Evolutionary conservation across 345 rosid species (phyloP), one percentile per base, ranked within the genome.

Genomic region (Pistacia atlantica): DNA sequence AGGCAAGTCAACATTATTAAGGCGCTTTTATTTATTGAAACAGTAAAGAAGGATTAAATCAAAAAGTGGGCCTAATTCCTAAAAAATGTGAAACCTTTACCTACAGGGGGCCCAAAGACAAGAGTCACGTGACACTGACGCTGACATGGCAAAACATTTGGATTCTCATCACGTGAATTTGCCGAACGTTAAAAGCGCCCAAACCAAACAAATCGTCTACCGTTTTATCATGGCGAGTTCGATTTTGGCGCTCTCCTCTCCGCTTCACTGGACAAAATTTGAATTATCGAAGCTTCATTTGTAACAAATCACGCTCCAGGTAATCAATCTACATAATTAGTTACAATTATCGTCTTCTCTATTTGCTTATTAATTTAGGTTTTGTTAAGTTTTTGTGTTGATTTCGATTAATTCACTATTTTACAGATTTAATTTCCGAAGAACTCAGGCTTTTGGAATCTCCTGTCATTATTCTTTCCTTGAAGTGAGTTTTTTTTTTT

Each of bases 381-480:
- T 18, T 14, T 17, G 35, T 75, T 59, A n/a, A 31, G 3, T 3
- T 11, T 8, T 62, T 10, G 2, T 1, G 10, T 48, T 51, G 42
- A 16, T 67, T 63, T 56, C 69, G 52, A 49, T 28, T 63, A 4
- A 46, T 56, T 45, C 55, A 3, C 67, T 75, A 4, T 71, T 71
- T 76, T 52, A 25, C 82, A 91, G 92, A 42, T 79, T 77, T 67
- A 78, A 70, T 60, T 63, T 69, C 55, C 71, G 77, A 61, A 80
- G 76, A 75, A 42, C 5, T 62, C 83, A 9, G 58, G 72, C 69
- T 64, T 46, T 18, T 65, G 80, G 74, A 59, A 64, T 86, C 75
- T 73, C 86, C 57, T 90, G 93, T 79, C 89, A 80, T 76, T 84
- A 86, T 77, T 85, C 97, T 64, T 85, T 92, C 90, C 78, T 94